Conservation (phyloP, 2,329 filamentous ascomycete species). For the Aspergillus sp. region DNA sequence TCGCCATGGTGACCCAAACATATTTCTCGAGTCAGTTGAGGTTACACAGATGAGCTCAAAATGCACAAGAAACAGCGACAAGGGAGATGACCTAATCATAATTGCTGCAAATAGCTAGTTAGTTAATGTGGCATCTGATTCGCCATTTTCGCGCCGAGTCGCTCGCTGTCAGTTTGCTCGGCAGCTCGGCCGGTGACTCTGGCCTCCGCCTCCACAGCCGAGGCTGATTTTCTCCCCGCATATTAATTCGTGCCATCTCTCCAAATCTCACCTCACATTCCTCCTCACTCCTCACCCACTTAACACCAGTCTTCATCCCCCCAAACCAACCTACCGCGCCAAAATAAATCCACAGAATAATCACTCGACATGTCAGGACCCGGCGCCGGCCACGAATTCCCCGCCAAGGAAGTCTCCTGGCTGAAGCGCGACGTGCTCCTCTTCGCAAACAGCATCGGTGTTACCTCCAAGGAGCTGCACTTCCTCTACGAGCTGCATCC, state of each 20-base stretch:
- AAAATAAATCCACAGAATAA: neutral
- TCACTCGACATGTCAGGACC: slow-evolving; percentile 50
- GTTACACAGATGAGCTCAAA: too few species aligned
- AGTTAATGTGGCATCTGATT: too few species aligned
- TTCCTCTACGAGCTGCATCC: slow-evolving; percentile 95
- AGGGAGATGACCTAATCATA: too few species aligned
- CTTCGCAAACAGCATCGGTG: slow-evolving; percentile 88
- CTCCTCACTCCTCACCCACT: neutral
- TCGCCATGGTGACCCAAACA: too few species aligned
- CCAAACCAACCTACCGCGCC: too few species aligned
- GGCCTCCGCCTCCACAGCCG: neutral
- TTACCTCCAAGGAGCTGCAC: slow-evolving; percentile 83
- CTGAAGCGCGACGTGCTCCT: slow-evolving; percentile 85
- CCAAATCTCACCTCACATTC: neutral
- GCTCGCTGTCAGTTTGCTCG: neutral
- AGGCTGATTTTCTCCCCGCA: neutral
- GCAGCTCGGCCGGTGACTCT: neutral
- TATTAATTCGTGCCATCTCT: neutral
- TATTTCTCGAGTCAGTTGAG: too few species aligned
- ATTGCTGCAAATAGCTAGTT: too few species aligned
- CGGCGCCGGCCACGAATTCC: slow-evolving; percentile 78
- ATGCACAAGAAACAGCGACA: too few species aligned
- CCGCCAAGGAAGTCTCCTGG: slow-evolving; percentile 77
- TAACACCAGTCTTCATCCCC: too few species aligned
- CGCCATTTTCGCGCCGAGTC: too few species aligned